These are phyloP conservation scores for Nothopassalora personata DNA, from an alignment of 2,329 filamentous ascomycete species.

Conservation along the genomic window DNA sequence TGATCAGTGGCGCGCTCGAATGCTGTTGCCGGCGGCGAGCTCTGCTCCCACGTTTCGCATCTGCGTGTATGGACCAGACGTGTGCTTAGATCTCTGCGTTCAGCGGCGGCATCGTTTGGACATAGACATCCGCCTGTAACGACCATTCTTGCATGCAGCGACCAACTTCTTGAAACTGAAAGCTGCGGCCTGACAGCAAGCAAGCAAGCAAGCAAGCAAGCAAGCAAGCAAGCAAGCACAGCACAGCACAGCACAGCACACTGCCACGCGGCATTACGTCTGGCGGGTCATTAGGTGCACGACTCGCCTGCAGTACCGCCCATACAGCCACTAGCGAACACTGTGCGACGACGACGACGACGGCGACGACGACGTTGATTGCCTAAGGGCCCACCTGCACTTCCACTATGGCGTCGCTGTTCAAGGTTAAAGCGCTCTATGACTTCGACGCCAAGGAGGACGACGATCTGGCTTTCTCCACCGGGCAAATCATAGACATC, in stretches of 20 bases:
- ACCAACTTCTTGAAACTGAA: not conserved
- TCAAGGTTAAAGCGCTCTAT: slow-evolving; percentile 93
- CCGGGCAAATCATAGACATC: slow-evolving; percentile 88
- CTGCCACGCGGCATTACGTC: slow-evolving; percentile 4
- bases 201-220: not conserved
- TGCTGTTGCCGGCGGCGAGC: not conserved
- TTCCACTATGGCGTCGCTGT: slow-evolving; percentile 43
- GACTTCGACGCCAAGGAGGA: slow-evolving; percentile 91
- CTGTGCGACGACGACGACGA: not conserved
- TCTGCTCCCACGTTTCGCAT: no score
- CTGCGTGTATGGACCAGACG: not conserved
- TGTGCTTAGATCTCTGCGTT: not conserved
- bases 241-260: not conserved
- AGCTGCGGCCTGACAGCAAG: not conserved
- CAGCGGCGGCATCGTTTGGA: not conserved
- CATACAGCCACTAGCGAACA: slow-evolving; percentile 1
- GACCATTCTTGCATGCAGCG: not conserved
- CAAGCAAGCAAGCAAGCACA: not conserved
- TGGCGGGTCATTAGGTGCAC: not conserved
- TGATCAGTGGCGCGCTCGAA: not conserved
- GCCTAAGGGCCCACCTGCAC: not conserved
- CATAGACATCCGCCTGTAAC: not conserved
- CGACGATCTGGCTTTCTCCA: slow-evolving; percentile 82
- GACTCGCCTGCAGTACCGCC: not conserved
- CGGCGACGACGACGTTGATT: no score